phyloP scores from a whole-genome alignment of 108 stramenopile genomes.

The Nitzschia palea region DNA sequence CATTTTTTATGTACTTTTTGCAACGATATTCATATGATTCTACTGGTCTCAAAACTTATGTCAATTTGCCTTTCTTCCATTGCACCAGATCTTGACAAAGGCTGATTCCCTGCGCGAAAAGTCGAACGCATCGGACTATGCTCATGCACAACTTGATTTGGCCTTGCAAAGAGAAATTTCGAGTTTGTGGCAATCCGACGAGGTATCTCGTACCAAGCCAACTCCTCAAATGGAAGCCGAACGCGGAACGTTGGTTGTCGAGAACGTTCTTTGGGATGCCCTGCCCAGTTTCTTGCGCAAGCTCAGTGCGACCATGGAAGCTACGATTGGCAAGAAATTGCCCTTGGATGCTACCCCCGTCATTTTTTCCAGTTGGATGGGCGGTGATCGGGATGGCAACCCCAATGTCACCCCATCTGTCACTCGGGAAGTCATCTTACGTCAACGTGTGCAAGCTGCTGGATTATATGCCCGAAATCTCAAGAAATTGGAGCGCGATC shows the following conservation, averaged over 20 bases:
- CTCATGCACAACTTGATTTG: conserved; percentile 54
- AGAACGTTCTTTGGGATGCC: conserved; percentile 95
- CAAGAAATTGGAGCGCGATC: conserved; percentile 46
- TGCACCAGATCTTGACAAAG: conserved; percentile 57
- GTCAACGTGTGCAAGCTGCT: conserved; percentile 86
- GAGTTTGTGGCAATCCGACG: conserved; percentile 85
- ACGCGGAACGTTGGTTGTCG: conserved; percentile 90
- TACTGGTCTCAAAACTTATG: neutral
- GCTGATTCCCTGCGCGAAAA: conserved; percentile 58
- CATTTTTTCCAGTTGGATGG: conserved; percentile 97
- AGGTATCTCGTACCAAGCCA: conserved; percentile 90
- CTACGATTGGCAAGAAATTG: conserved; percentile 59
- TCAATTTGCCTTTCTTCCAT: neutral
- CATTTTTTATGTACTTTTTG: neutral
- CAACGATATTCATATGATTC: neutral
- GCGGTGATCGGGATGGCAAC: conserved; percentile 97
- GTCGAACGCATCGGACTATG: conserved; percentile 38
- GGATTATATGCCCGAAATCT: conserved; percentile 73
- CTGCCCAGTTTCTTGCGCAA: conserved; percentile 88
- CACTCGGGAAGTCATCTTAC: conserved; percentile 83
- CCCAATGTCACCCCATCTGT: conserved; percentile 94
- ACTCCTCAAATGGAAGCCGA: conserved; percentile 92
- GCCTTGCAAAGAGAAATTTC: conserved; percentile 75
- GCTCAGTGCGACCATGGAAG: conserved; percentile 79
- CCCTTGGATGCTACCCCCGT: conserved; percentile 86